Evolutionary conservation across 192 early-diverging fungal genomes (phyloP), one percentile per base, ranked within the genome.

Genomic region (Linnemannia exigua): DNA sequence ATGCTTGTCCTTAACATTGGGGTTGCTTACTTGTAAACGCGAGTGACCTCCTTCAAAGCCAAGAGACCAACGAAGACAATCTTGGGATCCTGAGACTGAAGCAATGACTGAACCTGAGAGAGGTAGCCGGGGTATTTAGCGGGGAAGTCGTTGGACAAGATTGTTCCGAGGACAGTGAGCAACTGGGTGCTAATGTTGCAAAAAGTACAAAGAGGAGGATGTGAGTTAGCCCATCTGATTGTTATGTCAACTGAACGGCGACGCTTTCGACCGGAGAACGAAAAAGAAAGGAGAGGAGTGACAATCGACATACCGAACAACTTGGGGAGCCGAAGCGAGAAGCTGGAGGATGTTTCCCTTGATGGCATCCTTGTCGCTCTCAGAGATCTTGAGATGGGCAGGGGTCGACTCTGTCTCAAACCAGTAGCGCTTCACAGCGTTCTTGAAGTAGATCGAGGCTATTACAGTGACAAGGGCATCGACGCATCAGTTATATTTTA

Each of bases 61-160:
- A 95, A 79, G 16, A 98, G 88, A 50, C 97, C 97, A 41, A 94
- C 93, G 75, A 94, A 96, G 20, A 95, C 93, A 36, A 87, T 88
- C 76, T 91, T 89, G 46, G 90, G 89, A 79, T 97, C 94, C 80
- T 91, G 89, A 5, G 92, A 89, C 67, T 93, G 88, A 31, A 97
- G 88, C 52, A 95, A 80, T 68, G 88, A 82, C 76, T 94, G 91
- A 25, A 95, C 87, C 36, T 94, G 91, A 67, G 84, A 88, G 28
- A 95, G 90, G 77, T 95, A 97, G 67, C 93, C 85, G 1, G 96
- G 94, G 96, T 97, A 99, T 66, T 94, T 90, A 11, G 93, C 85
- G 36, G 93, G 95, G 75, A 94, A 95, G 80, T 99, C 98, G 76
- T 89, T 88, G 61, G 90, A 87, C 28, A 99, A 90, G 52, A 98